Evolutionary conservation across 495 filamentous ascomycete genomes (phyloP), one percentile per base, ranked within the genome.

Genomic region (Trichoderma gamsii): DNA sequence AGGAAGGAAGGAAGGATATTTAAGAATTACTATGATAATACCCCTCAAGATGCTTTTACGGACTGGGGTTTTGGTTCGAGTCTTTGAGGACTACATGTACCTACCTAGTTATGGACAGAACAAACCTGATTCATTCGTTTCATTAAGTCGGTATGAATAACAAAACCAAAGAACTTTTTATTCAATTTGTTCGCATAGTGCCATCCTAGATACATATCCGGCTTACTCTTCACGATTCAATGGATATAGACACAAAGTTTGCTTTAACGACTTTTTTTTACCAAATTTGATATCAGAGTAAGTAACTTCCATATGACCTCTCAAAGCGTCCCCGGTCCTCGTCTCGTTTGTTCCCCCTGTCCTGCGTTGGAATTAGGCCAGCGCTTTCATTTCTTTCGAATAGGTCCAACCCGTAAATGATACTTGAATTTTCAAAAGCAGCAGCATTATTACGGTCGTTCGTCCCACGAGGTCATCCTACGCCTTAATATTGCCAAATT

Each of bases 401-500:
- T 7, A 56, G 56, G 27, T 7, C 56, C 25, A 61, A 61, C 56
- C 25, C 25, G 25, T 15, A 32, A 13, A 61, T 32, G 56, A 61
- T 29, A 61, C 56, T 61, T 61, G 25, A 15, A 15, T 29, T 61
- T 52, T 61, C 56, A 12, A 27, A 29, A 32, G 35, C 35, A 61
- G 56, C 56, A 61, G 29, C 56, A 61, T 61, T 18, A 32, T 15
- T 61, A 21, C 23, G 56, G 56, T 25, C 25, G 56, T 61, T 61
- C 29, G 56, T 25, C 35, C 35, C 27, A 61, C 8, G 11, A 1
- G 16, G 25, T 61, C 25, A 29, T 61, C 56, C 56, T 61, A 32
- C 56, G 56, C 56, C 25, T 13, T 32, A 61, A 29, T 15, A 3
- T 56, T 61, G 56, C 25, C 56, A 61, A 61, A 21, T 61, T 21